These are phyloP conservation scores for Panus rudis DNA, from an alignment of 768 basidiomycete genomes.

Conservation along the genomic window DNA sequence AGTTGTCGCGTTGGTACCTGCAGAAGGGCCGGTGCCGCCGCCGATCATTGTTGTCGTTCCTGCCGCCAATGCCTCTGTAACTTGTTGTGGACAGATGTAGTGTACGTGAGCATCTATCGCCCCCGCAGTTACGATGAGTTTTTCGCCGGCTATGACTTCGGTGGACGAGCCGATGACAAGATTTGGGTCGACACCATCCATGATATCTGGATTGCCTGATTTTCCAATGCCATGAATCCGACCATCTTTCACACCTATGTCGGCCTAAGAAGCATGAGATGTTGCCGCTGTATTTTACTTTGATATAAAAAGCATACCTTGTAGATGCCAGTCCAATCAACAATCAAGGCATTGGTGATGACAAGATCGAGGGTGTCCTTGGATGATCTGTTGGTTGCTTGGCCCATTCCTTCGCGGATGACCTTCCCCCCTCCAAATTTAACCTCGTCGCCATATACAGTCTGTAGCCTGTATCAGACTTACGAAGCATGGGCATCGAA, in stretches of 20 bases:
- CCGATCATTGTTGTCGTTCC: conserved; percentile 94
- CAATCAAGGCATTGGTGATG: conserved; percentile 89
- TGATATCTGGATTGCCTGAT: conserved; percentile 92
- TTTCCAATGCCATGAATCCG: conserved; percentile 88
- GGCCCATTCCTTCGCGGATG: conserved; percentile 96
- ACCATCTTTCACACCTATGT: conserved; percentile 87
- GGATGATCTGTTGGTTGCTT: conserved; percentile 67
- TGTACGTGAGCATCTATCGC: conserved; percentile 90
- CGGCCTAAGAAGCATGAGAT: conserved; percentile 50
- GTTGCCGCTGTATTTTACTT: neutral
- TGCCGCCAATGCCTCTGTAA: conserved; percentile 72
- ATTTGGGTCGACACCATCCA: conserved; percentile 65
- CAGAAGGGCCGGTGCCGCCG: conserved; percentile 91
- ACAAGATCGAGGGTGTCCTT: conserved; percentile 77
- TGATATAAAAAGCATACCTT: conserved; percentile 44
- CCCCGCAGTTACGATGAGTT: conserved; percentile 89
- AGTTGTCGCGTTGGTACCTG: conserved; percentile 88
- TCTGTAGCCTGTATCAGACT: conserved; percentile 39
- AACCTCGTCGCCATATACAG: conserved; percentile 91
- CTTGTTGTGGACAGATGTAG: conserved; percentile 93
- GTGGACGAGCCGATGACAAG: conserved; percentile 87
- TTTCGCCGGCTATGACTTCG: conserved; percentile 94
- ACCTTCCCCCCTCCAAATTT: conserved; percentile 98
- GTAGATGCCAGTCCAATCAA: conserved; percentile 95
- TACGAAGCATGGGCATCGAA: neutral